Conservation (phyloP, 2,329 filamentous ascomycete genomes). For the Stemphylium vesicarium region DNA sequence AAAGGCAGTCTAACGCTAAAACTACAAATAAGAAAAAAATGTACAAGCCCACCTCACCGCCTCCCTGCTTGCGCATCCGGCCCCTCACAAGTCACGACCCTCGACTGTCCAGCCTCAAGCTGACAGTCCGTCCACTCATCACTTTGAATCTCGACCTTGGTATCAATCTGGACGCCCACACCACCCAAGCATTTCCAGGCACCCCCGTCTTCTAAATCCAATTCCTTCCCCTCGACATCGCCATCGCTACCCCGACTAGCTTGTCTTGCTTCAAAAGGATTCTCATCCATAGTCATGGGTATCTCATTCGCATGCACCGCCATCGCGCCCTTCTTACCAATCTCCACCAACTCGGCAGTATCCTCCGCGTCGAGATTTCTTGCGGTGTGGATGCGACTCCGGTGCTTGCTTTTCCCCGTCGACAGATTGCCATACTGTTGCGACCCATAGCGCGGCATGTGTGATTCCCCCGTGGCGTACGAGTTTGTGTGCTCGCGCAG, state of each 20-base stretch:
- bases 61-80: neutral
- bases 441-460: constrained; percentile 26
- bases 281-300: constrained; percentile 17
- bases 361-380: constrained; percentile 25
- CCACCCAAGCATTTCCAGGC: constrained; percentile 19
- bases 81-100: constrained; percentile 18
- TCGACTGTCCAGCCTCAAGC: constrained; percentile 2
- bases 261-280: constrained; percentile 4
- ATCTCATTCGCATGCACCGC: too few relatives aligned
- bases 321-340: too few relatives aligned
- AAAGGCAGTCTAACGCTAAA: too few relatives aligned
- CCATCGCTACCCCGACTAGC: constrained; percentile 28
- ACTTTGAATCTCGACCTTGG: constrained; percentile 37
- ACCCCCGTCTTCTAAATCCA: neutral
- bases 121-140: constrained; percentile 21
- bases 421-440: constrained; percentile 25
- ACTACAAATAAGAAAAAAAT: neutral
- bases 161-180: constrained; percentile 35
- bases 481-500: constrained; percentile 34
- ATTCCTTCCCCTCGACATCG: constrained; percentile 4
- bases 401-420: constrained; percentile 16
- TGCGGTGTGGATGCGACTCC: constrained; percentile 4
- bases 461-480: constrained; percentile 18
- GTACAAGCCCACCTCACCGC: neutral
- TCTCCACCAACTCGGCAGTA: constrained; percentile 21